Evolutionary conservation across 2,329 filamentous ascomycete species (phyloP), one percentile per base, ranked within the genome.

Genomic region (Tolypocladium ophioglossoides): DNA sequence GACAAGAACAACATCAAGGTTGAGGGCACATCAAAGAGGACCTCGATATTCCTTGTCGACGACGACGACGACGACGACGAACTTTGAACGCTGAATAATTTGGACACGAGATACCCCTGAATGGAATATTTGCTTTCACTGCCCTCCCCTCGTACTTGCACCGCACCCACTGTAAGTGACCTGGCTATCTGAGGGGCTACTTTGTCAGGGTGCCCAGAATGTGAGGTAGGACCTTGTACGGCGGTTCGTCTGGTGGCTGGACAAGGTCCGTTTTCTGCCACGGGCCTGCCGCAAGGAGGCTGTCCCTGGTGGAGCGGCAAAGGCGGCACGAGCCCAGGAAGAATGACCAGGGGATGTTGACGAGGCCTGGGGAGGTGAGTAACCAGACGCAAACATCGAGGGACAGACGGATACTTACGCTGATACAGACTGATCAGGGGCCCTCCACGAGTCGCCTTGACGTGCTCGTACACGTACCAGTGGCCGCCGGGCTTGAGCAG

Each of bases 401-500:
- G 35, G 18, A 35, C 12, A n/a, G 12, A 30, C 49, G 16, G 11
- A 30, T 11, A 71, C 78, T 69, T 61, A 80, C 79, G 68, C 62
- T 83, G 79, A 63, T 82, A 82, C 18, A 69, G 52, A 14, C 61
- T 57, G 61, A 82, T 70, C 27, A 67, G 62, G 61, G 70, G 68
- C 7, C 71, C 71, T 11, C 69, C 70, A 5, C 65, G 60, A 46
- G 69, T 67, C 51, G 66, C 67, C 53, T 66, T 63, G 40, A 86
- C 79, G 61, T 86, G 83, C 69, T 86, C 83, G 59, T 77, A 85
- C 1, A 82, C 74, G 57, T 83, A 82, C 81, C 82, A 85, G 39
- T 77, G 70, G 0, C 83, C 83, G 6, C 83, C 83, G 6, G 78
- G 77, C 67, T 82, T 84, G 56, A 86, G 70, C 52, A 78, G 76